Base-by-base conservation (phyloP, 495 filamentous ascomycete species). In the Penicillium paxilli region DNA sequence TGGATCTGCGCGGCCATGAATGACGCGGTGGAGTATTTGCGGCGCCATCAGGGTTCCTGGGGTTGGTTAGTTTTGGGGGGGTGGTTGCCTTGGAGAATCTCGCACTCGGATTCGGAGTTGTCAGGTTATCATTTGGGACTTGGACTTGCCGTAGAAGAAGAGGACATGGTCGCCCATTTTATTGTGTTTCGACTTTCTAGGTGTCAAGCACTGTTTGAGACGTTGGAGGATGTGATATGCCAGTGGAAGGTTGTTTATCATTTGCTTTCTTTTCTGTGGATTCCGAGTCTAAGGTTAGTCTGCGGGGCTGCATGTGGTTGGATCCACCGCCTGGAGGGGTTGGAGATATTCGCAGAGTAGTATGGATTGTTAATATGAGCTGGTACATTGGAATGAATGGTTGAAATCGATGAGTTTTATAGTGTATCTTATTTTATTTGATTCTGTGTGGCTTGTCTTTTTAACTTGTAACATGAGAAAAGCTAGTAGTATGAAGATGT, bases 21-120 rank as follows among this genome's bases (percentile, higher is more conserved):
- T 87, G 24, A 96, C 91, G 16, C 87, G 85, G 72, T 87, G 84
- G 55, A 96, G 89, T 44, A 96, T 85, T 60, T 86, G 80, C 8
- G 87, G 83, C 3, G 85, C 87, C 90, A 96, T 96, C 70, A 91
- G 64, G 21, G 76, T 77, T 53, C 72, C 65, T 79, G 44, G 6
- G 9, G 20, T 30, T 28, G 9, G n/a, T n/a, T n/a, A n/a, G n/a
- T n/a, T n/a, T n/a, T n/a, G n/a, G n/a, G n/a, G n/a, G n/a, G n/a
- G n/a, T n/a, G n/a, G n/a, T n/a, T n/a, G n/a, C n/a, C n/a, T n/a
- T n/a, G n/a, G n/a, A n/a, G n/a, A n/a, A n/a, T n/a, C n/a, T n/a
- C n/a, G n/a, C n/a, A n/a, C n/a, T n/a, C n/a, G n/a, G n/a, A n/a
- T n/a, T n/a, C n/a, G n/a, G n/a, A n/a, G n/a, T n/a, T n/a, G n/a